Percentiles rank a stretch among this genome's conserved stretches.
Evolutionary conservation across 2,329 filamentous ascomycete genomes (phyloP).

Genomic region (Zelopaecilomyces penicillatus): DNA sequence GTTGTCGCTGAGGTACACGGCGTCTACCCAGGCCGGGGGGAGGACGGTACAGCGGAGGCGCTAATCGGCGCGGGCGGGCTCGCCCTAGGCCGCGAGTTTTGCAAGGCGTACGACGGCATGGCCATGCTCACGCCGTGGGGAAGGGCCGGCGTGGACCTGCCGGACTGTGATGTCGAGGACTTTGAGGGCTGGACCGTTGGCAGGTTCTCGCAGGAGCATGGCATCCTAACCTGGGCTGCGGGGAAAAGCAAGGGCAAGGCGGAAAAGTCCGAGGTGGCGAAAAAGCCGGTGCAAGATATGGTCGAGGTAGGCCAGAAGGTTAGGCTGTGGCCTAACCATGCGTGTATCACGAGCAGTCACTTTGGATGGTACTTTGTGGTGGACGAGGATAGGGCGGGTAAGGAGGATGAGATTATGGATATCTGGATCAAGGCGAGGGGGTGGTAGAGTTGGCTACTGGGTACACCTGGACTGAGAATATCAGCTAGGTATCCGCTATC

Average conservation of each 20-base stretch:
- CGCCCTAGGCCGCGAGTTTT: conserved; percentile 66
- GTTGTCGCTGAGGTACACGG: conserved; percentile 65
- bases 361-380: conserved; percentile 69
- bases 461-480: too few relatives aligned
- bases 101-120: conserved; percentile 63
- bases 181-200: conserved; percentile 58
- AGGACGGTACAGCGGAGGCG: conserved; percentile 45
- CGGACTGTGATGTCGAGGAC: conserved; percentile 22
- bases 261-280: conserved; percentile 18
- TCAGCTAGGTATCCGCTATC: too few relatives aligned
- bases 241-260: conserved; percentile 9
- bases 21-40: conserved; percentile 53
- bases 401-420: conserved; percentile 59
- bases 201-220: conserved; percentile 71
- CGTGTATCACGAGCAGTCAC: conserved; percentile 65
- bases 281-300: conserved; percentile 17
- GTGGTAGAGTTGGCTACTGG: conserved; percentile 12
- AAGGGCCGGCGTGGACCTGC: conserved; percentile 21
- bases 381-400: conserved; percentile 48
- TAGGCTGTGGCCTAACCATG: conserved; percentile 71
- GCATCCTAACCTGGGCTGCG: conserved; percentile 52
- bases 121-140: conserved; percentile 57
- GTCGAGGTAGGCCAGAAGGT: conserved; percentile 57
- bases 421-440: conserved; percentile 46
- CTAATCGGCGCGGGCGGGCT: conserved; percentile 62